phyloP scores from a whole-genome alignment of 2,329 filamentous ascomycete genomes.

The Achaetomium macrosporum region DNA sequence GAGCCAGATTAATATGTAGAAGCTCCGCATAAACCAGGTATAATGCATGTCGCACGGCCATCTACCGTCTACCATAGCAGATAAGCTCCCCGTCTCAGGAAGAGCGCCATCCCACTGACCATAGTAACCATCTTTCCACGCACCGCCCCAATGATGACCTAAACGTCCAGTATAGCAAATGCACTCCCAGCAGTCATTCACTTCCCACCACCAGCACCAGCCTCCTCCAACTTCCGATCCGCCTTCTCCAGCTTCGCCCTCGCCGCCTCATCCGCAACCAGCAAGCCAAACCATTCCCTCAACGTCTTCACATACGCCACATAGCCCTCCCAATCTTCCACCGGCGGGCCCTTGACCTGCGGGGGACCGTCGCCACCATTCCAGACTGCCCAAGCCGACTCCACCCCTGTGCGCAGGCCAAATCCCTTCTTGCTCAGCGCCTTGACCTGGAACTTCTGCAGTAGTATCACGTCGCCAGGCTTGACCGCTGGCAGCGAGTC shows the following conservation, averaged over 20 bases:
- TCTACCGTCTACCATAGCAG: too few species aligned
- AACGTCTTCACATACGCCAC: constrained; percentile 43
- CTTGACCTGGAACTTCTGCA: constrained; percentile 50
- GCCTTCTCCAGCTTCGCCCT: constrained; percentile 45
- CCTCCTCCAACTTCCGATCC: constrained; percentile 33
- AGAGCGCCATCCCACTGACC: too few species aligned
- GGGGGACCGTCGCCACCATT: constrained; percentile 28
- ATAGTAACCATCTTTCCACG: not conserved
- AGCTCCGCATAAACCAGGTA: too few species aligned
- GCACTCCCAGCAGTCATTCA: not conserved
- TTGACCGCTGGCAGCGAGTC: constrained; percentile 50
- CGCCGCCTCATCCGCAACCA: constrained; percentile 39
- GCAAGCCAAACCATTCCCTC: constrained; percentile 42
- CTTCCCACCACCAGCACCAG: not conserved
- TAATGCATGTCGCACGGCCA: too few species aligned
- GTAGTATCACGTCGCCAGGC: constrained; percentile 52
- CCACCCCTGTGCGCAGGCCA: constrained; percentile 48
- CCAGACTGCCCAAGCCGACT: constrained; percentile 56
- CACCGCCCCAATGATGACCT: not conserved
- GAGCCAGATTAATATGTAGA: too few species aligned
- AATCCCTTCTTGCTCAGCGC: constrained; percentile 50
- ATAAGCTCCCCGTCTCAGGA: too few species aligned
- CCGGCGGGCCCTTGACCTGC: constrained; percentile 54
- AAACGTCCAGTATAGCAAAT: not conserved
- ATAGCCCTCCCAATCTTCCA: constrained; percentile 50